Evolutionary conservation across 176 grass and related monocot species (phyloP), one percentile per base, ranked within the genome.

Genomic region (Musa acuminata): DNA sequence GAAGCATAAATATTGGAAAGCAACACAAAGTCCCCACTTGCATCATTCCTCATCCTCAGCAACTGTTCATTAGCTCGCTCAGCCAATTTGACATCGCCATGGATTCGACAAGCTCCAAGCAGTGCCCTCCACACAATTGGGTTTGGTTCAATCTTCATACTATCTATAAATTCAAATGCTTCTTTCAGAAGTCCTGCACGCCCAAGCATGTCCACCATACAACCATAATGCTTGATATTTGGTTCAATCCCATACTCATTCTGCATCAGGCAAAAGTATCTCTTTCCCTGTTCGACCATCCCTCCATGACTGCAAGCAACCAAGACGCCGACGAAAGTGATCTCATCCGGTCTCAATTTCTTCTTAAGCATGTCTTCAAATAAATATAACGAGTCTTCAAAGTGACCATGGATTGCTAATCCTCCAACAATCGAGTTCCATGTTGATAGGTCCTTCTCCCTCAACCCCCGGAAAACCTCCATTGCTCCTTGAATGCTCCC

Each of bases 1-100:
- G 87, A 92, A 77, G 90, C 87, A 85, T 97, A 93, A 63, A 93
- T 90, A 54, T 90, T 97, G 0, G 90, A 97, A 0, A 97, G 82
- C 73, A 97, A 82, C 29, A 93, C 90, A 87, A 85, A 97, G 52
- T 93, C 80, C 51, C 93, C 90, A 67, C 93, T 97, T 58, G 79
- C 85, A 60, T 87, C 80, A 59, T 80, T 86, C 84, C 76, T 86
- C 51, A 35, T 72, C 72, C 76, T 84, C 11, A 90, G 70, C 76
- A 97, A 78, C 67, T 93, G 71, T 55, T 52, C 81, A 72, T 90
- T 96, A 1, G 81, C 93, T 60, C 80, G 79, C 73, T 97, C 79
- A 49, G 72, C 85, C 66, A 88, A 72, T 74, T 90, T 83, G 0
- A 92, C 81, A 59, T 97, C 85, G 77, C 87, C 90, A 79, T 92